Base-by-base conservation (phyloP, 352 stramenopile genomes). In the Phytophthora chlamydospora region DNA sequence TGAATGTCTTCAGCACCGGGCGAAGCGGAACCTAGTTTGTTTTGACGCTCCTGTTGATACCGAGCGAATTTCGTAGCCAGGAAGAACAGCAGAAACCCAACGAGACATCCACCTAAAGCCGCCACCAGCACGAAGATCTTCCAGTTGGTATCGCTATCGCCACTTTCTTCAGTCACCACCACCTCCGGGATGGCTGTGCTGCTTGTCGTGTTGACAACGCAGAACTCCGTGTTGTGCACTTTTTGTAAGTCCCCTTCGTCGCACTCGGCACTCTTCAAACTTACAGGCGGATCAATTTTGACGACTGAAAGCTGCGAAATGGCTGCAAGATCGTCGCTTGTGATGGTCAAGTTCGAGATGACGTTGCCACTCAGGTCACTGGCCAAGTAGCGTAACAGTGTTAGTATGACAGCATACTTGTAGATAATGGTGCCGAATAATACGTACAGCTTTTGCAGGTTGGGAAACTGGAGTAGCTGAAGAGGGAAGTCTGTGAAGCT, bases 391-490 rank as follows among this genome's bases (percentile, higher is more conserved):
- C 13, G 12, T 19, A 8, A 31, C 14, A 21, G 45, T 27, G 32
- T 55, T 8, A 62, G 29, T 40, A 31, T 6, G 21, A n/a, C 33
- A 29, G 12, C 1, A 2, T 24, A 10, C 38, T 42, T 47, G 5
- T 40, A 33, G 17, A 33, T 8, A 14, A 3, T 9, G 45, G 35
- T 19, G 12, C 11, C 17, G 17, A 17, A 4, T 1, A 16, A 5
- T 13, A 81, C 73, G 34, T 76, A 85, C 73, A 85, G 62, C 10
- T 67, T 78, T 40, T 67, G 53, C 32, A 85, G 50, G 10, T 81
- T 75, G 7, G 60, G 58, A 17, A 85, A 71, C 35, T 68, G 70
- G 3, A 85, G 67, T n/a, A 81, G n/a, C 6, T 76, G 62, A 8
- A 24, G 17, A 7, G 74, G 76, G 33, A 85, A 80, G n/a, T 55